A percentile compares a stretch with the other conserved stretches of the same genome.
Conservation (phyloP, 176 grass and related monocot species). For the Neostapfia colusana region DNA sequence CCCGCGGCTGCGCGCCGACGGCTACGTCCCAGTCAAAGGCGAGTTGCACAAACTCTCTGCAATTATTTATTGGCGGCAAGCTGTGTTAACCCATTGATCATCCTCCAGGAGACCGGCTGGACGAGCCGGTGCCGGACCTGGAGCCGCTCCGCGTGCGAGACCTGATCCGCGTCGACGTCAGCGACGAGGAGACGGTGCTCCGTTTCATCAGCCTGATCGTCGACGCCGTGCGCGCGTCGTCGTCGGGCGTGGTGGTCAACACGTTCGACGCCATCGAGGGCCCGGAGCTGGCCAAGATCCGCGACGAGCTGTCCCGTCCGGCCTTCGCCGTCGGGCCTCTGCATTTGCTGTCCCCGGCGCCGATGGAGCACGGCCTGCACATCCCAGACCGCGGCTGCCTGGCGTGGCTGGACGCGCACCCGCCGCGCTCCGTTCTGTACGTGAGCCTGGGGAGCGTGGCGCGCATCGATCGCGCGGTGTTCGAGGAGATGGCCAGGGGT, state of each 20-base stretch:
- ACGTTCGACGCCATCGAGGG: constrained; percentile 43
- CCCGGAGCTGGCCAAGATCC: constrained; percentile 23
- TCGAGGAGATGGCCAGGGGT: too few relatives aligned
- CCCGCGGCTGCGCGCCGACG: not conserved
- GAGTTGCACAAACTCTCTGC: not conserved
- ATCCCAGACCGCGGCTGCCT: too few relatives aligned
- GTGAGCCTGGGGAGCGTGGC: too few relatives aligned
- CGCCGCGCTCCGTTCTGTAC: too few relatives aligned
- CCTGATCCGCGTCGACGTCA: too few relatives aligned
- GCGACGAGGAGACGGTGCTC: not conserved
- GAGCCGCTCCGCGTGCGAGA: constrained; percentile 12
- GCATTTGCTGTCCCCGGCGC: too few relatives aligned
- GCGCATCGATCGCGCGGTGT: too few relatives aligned
- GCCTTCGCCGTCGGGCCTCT: too few relatives aligned
- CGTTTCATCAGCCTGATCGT: not conserved
- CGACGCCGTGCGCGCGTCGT: not conserved
- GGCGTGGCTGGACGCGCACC: too few relatives aligned
- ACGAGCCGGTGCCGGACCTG: not conserved
- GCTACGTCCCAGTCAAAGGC: not conserved
- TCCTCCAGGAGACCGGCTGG: not conserved
- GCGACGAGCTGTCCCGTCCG: too few relatives aligned
- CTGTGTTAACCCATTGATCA: not conserved
- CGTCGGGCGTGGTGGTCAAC: constrained; percentile 26
- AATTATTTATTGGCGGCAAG: too few relatives aligned
- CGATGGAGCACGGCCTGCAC: too few relatives aligned